Percentiles rank a stretch among this genome's conserved stretches.
These are phyloP conservation scores for Colletotrichum tropicale DNA, from an alignment of 2,329 filamentous ascomycete genomes.

Conservation along the genomic window DNA sequence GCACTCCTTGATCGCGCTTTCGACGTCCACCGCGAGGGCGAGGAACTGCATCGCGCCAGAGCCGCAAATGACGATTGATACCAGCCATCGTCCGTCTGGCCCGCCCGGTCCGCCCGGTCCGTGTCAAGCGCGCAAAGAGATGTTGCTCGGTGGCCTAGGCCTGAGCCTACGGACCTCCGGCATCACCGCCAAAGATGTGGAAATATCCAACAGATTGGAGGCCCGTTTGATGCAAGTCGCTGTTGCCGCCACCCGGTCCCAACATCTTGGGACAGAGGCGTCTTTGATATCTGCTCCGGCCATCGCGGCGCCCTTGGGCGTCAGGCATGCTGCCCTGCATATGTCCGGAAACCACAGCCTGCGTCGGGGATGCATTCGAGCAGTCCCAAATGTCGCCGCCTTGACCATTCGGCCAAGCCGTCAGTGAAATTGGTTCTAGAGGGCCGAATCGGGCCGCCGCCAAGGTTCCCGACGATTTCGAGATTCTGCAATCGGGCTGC, in stretches of 20 bases:
- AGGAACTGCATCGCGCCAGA: neutral
- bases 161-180: neutral
- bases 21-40: neutral
- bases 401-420: neutral
- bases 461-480: neutral
- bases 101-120: neutral
- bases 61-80: neutral
- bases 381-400: neutral
- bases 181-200: neutral
- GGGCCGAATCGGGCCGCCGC: neutral
- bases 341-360: neutral
- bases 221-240: neutral
- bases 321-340: neutral
- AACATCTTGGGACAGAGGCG: neutral
- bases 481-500: neutral
- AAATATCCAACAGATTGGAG: neutral
- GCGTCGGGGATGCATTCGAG: neutral
- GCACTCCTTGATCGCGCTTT: neutral
- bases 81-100: neutral
- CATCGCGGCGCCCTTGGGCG: neutral
- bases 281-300: neutral
- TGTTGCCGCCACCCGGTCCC: neutral
- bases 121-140: neutral
- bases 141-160: neutral
- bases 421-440: neutral